Percentiles rank a stretch among this genome's conserved stretches.
Conservation (phyloP, 257 asterid species). For the Solanum virginianum region DNA sequence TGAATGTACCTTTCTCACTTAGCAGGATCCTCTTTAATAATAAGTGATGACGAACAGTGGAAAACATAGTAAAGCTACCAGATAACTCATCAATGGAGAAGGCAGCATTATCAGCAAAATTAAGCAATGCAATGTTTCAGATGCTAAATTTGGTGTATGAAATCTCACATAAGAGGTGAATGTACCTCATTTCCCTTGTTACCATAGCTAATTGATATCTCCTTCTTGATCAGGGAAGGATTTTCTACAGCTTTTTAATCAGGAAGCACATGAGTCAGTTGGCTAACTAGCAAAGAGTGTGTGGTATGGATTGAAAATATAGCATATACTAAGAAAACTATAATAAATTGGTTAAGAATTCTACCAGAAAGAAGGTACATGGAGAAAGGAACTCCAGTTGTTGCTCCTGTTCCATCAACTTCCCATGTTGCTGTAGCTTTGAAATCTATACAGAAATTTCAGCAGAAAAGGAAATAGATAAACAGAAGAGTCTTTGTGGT, state of each 20-base stretch:
- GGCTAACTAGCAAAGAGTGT: not conserved
- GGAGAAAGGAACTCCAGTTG: conserved; percentile 56
- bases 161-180: not conserved
- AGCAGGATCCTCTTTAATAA: not conserved
- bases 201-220: conserved; percentile 88
- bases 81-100: not conserved
- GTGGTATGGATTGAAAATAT: not conserved
- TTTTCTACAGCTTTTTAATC: conserved; percentile 37
- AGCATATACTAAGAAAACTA: not conserved
- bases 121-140: not conserved
- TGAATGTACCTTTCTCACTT: not conserved
- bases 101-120: not conserved
- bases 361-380: conserved; percentile 89
- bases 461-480: conserved; percentile 3
- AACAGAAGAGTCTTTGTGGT: not conserved
- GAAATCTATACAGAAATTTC: conserved; percentile 27
- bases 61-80: not conserved
- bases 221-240: conserved; percentile 35
- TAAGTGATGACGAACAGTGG: not conserved
- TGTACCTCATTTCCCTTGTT: conserved; percentile 95
- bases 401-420: conserved; percentile 70
- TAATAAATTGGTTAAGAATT: not conserved
- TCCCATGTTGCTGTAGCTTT: conserved; percentile 86
- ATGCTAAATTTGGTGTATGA: not conserved
- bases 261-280: conserved; percentile 1